Base-by-base conservation (phyloP, 768 basidiomycete genomes). In the Suillus subaureus region DNA sequence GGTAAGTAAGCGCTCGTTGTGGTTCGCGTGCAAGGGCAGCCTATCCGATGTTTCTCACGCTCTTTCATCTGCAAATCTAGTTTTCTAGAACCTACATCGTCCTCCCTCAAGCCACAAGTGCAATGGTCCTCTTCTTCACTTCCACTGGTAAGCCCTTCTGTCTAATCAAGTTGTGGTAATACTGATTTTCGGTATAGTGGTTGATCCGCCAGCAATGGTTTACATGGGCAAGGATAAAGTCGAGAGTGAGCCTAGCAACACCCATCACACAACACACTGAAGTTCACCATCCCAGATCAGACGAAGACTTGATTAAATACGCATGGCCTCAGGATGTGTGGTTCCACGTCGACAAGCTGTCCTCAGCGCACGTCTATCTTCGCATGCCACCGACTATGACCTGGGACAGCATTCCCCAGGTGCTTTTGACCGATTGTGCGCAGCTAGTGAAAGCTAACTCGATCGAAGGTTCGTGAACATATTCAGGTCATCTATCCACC, bases 151-250 rank as follows among this genome's bases (percentile, higher is more conserved):
- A 33, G 75, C 62, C 52, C 6, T 18, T 61, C 2, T 31, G 21
- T 1, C 18, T 40, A 2, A 8, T 6, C 37, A 8, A 23, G 49
- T 18, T 8, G 2, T 12, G 0, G 5, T 3, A 0, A 56, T 72
- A 31, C 68, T 69, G 28, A 66, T 37, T 28, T 5, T 1, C 8
- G 16, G 18, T 2, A 3, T 68, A 93, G 92, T 80, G 55, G 78
- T 82, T 18, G 75, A 85, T 54, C 93, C 94, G 2, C 80, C 92
- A 1, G 88, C 83, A 9, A 86, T 80, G 33, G 81, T 98, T 64
- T 98, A 97, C 78, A 97, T 98, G 96, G 96, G 97, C 35, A 89
- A 88, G 74, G 97, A 99, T 84, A 99, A 99, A 80, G 90, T 95
- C 66, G 94, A 97, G 81, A 95, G 93, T 95, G 71, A 73, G 90